Conservation (phyloP, 805 yeast species). For the Metschnikowia cerradonensis region DNA sequence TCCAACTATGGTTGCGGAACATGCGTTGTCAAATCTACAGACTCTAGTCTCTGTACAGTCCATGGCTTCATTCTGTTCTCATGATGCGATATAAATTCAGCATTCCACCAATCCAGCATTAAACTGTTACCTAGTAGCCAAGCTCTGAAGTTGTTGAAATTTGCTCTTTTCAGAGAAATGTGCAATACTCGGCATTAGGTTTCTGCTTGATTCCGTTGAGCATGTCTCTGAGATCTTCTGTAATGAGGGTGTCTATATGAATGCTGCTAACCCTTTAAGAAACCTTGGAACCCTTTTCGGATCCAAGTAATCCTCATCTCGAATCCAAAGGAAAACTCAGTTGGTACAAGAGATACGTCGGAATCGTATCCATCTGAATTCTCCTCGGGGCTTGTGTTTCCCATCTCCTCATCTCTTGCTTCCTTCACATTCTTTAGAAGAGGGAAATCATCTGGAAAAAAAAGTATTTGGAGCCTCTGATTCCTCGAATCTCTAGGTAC, state of each 20-base stretch:
- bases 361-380: constrained; percentile 37
- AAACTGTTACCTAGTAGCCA: constrained; percentile 19
- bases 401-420: not conserved
- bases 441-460: constrained; percentile 33
- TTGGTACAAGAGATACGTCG: constrained; percentile 51
- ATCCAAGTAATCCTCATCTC: constrained; percentile 38
- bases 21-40: too few species aligned
- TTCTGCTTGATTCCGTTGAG: not conserved
- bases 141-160: constrained; percentile 38
- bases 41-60: too few species aligned
- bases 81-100: too few species aligned
- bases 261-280: not conserved
- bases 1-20: too few species aligned
- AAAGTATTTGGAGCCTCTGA: constrained; percentile 14
- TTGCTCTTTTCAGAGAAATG: constrained; percentile 44
- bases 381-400: not conserved
- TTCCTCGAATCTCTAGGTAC: constrained; percentile 18
- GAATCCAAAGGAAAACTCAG: constrained; percentile 46
- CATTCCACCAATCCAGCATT: too few species aligned
- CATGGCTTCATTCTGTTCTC: too few species aligned
- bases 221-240: not conserved
- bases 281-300: not conserved
- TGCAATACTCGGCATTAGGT: constrained; percentile 16
- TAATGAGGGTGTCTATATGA: too few species aligned
- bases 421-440: constrained; percentile 14